Evolutionary conservation across 148 eudicot species (phyloP).

Genomic region (Amaranthus cruentus): DNA sequence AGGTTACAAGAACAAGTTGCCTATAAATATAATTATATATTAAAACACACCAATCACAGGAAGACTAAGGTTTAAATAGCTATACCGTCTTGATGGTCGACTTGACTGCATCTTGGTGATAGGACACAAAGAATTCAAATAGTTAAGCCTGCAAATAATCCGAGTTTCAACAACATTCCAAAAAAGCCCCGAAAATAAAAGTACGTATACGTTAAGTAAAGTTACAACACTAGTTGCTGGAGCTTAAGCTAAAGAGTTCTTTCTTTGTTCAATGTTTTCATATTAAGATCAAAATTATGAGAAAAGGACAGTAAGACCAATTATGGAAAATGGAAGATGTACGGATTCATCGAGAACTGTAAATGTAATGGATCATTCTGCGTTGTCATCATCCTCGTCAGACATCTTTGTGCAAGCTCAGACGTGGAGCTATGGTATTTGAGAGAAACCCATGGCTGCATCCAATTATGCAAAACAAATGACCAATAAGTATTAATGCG

Average conservation of each 20-base stretch:
- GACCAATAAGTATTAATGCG: neutral
- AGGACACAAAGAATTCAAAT: slow-evolving; percentile 75
- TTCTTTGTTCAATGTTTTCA: neutral
- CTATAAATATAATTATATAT: neutral
- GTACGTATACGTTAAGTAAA: too few relatives aligned
- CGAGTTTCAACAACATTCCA: slow-evolving; percentile 4
- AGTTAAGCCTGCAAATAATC: slow-evolving; percentile 42
- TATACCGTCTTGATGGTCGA: slow-evolving; percentile 52
- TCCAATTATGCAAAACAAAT: slow-evolving; percentile 8
- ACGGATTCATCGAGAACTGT: slow-evolving; percentile 80
- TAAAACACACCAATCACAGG: neutral
- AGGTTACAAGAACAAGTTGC: neutral
- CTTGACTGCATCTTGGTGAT: slow-evolving; percentile 32
- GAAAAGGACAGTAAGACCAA: slow-evolving; percentile 8
- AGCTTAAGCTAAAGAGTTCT: neutral
- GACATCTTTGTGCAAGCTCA: slow-evolving; percentile 40
- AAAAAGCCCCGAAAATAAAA: neutral
- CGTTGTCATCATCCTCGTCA: slow-evolving; percentile 49
- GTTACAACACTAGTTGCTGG: neutral
- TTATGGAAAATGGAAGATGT: slow-evolving; percentile 20
- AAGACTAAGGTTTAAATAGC: neutral
- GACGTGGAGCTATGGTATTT: slow-evolving; percentile 55
- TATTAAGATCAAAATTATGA: neutral
- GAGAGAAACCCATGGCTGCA: slow-evolving; percentile 65
- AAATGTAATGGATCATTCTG: slow-evolving; percentile 40